Percentiles rank a stretch among this genome's conserved stretches.
phyloP scores from a whole-genome alignment of 345 rosid species.

The Viola odorata region DNA sequence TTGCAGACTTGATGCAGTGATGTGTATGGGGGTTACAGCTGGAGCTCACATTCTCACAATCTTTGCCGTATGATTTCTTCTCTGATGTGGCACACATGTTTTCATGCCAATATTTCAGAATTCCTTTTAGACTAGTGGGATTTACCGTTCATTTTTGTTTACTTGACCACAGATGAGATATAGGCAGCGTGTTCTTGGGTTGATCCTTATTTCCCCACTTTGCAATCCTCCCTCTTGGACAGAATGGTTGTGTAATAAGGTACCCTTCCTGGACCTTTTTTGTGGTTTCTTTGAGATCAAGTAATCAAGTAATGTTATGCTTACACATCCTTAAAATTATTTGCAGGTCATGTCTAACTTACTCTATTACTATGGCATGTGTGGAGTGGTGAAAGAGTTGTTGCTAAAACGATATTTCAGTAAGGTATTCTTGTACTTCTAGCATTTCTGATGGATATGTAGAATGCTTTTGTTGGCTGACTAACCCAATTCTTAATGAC shows the following conservation, averaged over 20 bases:
- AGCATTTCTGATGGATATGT: conserved; percentile 8
- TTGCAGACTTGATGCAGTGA: conserved; percentile 82
- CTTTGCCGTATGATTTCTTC: conserved; percentile 68
- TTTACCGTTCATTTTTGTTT: conserved; percentile 8
- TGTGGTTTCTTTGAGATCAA: conserved; percentile 8
- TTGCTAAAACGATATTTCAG: conserved; percentile 85
- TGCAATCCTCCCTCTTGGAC: conserved; percentile 95
- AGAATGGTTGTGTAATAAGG: conserved; percentile 84
- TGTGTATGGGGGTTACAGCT: conserved; percentile 98
- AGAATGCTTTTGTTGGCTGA: conserved; percentile 12
- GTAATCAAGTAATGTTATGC: conserved; percentile 1
- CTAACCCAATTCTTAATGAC: conserved; percentile 18
- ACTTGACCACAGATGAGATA: conserved; percentile 70
- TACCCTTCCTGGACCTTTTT: conserved; percentile 21
- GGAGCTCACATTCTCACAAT: conserved; percentile 93
- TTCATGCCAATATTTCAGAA: not conserved
- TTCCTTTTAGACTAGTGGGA: not conserved
- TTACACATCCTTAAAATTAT: conserved; percentile 7
- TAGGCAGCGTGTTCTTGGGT: conserved; percentile 77
- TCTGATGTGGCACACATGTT: conserved; percentile 4
- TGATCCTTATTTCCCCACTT: conserved; percentile 91
- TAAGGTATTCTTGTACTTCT: conserved; percentile 48
- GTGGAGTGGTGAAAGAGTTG: conserved; percentile 84
- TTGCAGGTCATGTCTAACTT: conserved; percentile 77
- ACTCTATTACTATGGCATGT: conserved; percentile 89